Conservation (phyloP, 495 filamentous ascomycete genomes). For the Annulohypoxylon bovei region DNA sequence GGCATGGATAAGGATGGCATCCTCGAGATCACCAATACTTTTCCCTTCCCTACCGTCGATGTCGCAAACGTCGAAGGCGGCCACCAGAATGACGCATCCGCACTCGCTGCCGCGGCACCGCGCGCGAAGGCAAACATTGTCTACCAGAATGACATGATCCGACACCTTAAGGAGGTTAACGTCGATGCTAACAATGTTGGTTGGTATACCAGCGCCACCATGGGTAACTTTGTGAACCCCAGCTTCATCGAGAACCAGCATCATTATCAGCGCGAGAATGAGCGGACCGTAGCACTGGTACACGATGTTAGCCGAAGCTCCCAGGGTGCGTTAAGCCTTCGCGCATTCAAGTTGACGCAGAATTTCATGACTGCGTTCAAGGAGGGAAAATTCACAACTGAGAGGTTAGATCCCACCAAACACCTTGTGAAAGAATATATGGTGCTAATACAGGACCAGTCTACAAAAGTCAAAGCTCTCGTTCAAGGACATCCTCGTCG, state of each 20-base stretch:
- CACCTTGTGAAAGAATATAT: constrained; percentile 13
- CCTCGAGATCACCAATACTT: constrained; percentile 92
- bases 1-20: constrained; percentile 88
- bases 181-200: constrained; percentile 98
- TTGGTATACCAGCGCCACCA: constrained; percentile 98
- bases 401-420: constrained; percentile 69
- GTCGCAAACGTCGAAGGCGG: constrained; percentile 69
- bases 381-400: constrained; percentile 95
- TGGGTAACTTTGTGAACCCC: constrained; percentile 96
- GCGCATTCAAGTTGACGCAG: constrained; percentile 88
- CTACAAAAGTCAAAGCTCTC: constrained; percentile 91
- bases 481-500: constrained; percentile 92
- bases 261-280: constrained; percentile 96
- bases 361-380: constrained; percentile 93
- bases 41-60: constrained; percentile 92
- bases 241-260: constrained; percentile 98
- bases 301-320: constrained; percentile 94
- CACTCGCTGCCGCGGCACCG: constrained; percentile 86
- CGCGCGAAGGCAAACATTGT: constrained; percentile 86
- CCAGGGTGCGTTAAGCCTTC: constrained; percentile 87
- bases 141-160: constrained; percentile 98
- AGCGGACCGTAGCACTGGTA: constrained; percentile 91
- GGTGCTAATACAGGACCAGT: constrained; percentile 58
- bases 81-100: constrained; percentile 81
- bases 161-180: constrained; percentile 94